Evolutionary conservation across 2,329 filamentous ascomycete species (phyloP).

Genomic region (Exophiala calicioides): DNA sequence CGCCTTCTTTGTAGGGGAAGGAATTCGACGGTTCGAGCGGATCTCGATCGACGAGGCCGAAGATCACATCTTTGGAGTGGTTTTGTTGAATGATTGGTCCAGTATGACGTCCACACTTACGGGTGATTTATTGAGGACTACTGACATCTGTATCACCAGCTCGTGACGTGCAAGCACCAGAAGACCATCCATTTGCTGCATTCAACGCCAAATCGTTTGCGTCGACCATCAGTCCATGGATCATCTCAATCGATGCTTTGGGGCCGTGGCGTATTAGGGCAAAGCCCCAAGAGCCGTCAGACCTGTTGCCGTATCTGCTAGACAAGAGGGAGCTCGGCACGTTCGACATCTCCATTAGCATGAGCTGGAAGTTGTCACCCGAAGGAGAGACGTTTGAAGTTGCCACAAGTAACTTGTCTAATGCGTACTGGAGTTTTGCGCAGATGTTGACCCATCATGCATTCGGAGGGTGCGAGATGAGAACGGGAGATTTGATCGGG

Average conservation of each 20-base stretch:
- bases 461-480: conserved; percentile 12
- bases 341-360: conserved; percentile 9
- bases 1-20: conserved; percentile 68
- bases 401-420: conserved; percentile 8
- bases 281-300: conserved; percentile 9
- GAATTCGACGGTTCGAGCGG: conserved; percentile 64
- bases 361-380: conserved; percentile 8
- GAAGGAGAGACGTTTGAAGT: conserved; percentile 8
- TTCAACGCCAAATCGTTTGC: conserved; percentile 14
- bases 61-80: conserved; percentile 72
- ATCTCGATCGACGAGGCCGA: conserved; percentile 65
- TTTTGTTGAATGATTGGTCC: conserved; percentile 84
- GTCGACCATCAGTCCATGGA: conserved; percentile 10
- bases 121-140: background rate
- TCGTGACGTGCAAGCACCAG: conserved; percentile 4
- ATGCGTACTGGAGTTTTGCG: conserved; percentile 9
- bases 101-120: conserved; percentile 3
- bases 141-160: background rate
- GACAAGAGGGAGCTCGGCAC: conserved; percentile 7
- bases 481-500: conserved; percentile 11
- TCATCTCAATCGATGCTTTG: conserved; percentile 13
- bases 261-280: background rate
- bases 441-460: conserved; percentile 14
- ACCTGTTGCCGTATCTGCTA: conserved; percentile 6
- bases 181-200: conserved; percentile 10